Evolutionary conservation across 2,329 filamentous ascomycete genomes (phyloP).

Genomic region (Curvularia sp.): DNA sequence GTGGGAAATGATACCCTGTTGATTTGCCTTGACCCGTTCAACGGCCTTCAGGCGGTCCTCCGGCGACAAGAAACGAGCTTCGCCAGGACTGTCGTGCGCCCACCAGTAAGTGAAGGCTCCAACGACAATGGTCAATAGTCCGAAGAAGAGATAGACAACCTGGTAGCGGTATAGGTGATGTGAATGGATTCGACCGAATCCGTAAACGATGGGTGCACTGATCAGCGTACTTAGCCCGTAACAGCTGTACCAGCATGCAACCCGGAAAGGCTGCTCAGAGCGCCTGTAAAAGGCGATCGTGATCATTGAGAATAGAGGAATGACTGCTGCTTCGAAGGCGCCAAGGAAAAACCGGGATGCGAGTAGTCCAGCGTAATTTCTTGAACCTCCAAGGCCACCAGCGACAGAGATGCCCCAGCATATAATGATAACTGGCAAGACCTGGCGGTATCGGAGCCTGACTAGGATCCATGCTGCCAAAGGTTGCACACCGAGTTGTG

Average conservation of each 20-base stretch:
- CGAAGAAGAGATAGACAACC: conserved; percentile 58
- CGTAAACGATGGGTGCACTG: conserved; percentile 67
- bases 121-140: conserved; percentile 51
- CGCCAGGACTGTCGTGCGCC: conserved; percentile 64
- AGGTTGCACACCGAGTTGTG: conserved; percentile 61
- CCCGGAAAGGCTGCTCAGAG: conserved; percentile 31
- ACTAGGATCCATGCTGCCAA: conserved; percentile 60
- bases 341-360: conserved; percentile 35
- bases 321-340: conserved; percentile 38
- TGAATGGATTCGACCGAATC: conserved; percentile 63
- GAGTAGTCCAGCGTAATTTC: conserved; percentile 29
- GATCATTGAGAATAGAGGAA: conserved; percentile 38
- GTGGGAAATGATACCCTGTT: conserved; percentile 74
- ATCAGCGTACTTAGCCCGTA: conserved; percentile 67
- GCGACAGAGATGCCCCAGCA: conserved; percentile 58
- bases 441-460: conserved; percentile 48
- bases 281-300: conserved; percentile 36
- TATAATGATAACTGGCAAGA: conserved; percentile 42
- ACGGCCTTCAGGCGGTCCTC: conserved; percentile 72
- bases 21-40: conserved; percentile 74
- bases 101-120: conserved; percentile 54
- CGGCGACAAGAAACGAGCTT: conserved; percentile 66
- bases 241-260: conserved; percentile 69
- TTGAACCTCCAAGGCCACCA: conserved; percentile 32
- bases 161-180: conserved; percentile 68